Base-by-base conservation (phyloP, 192 early-diverging fungal species). In the Spizellomyces sp. region DNA sequence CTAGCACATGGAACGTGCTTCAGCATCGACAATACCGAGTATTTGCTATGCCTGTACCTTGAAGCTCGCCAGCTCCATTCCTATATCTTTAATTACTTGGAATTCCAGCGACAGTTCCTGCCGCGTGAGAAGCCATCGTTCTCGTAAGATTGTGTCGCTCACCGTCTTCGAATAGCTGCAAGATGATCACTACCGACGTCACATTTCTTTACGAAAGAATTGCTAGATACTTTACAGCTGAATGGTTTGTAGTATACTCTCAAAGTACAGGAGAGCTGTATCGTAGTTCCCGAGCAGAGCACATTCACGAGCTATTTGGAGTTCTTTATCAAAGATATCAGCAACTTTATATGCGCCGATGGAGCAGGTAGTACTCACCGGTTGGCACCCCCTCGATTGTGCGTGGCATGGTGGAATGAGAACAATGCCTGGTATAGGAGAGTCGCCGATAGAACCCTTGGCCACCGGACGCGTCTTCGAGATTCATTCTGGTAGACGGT, bases 271-370 rank as follows among this genome's bases (percentile, higher is more conserved):
- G 9, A 88, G 59, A 4, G 87, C 78, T n/a, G 75, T 71, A 17
- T 81, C 84, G 61, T 88, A 88, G 67, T 86, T 79, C 22, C 87
- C 87, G 43, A 87, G 71, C 6, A 86, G 63, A 2, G 87, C 87
- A 69, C 83, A 79, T 74, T 88, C 86, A 6, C 87, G 74, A 36
- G 72, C 71, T 17, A 83, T 77, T 67, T 82, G 80, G 9, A 84
- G 62, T 42, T 84, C 82, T 54, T 12, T 54, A 19, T 54, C 50
- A 36, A 36, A 36, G 27, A 36, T 36, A 36, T 36, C 27, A 36
- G 27, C 27, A 36, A 3, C 27, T 36, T 36, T 36, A 36, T 36
- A 36, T 36, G 27, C 3, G 27, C 27, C 27, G 27, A 36, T 36
- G 27, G 27, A 36, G 27, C 1, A 36, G 27, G 27, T 36, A 36